phyloP scores from a whole-genome alignment of 2,329 filamentous ascomycete genomes.

The Sclerotinia trifoliorum region DNA sequence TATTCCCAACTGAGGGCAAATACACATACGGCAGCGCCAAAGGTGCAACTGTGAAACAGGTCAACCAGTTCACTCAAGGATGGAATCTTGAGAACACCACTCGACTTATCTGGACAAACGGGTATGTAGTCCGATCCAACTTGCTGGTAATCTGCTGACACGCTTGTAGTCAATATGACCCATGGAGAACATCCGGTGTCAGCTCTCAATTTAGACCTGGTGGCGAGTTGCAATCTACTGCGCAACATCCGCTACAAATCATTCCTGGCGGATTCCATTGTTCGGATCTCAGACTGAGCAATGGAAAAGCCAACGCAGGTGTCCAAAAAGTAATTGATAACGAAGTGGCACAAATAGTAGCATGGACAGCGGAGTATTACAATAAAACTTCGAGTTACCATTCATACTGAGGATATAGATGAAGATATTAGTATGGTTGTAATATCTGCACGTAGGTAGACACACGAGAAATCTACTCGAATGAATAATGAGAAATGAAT shows the following conservation, averaged over 20 bases:
- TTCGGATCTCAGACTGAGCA: slow-evolving; percentile 50
- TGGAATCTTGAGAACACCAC: slow-evolving; percentile 53
- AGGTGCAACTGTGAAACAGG: slow-evolving; percentile 47
- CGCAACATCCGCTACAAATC: slow-evolving; percentile 50
- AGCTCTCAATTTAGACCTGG: slow-evolving; percentile 53
- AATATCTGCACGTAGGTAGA: neutral
- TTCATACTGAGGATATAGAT: neutral
- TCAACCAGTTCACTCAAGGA: slow-evolving; percentile 56
- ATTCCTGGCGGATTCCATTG: slow-evolving; percentile 57
- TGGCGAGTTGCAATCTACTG: slow-evolving; percentile 51
- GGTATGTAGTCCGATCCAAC: slow-evolving; percentile 37
- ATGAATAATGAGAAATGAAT: slow-evolving; percentile 8
- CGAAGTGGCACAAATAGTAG: slow-evolving; percentile 50
- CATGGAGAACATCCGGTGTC: slow-evolving; percentile 56
- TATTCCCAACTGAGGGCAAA: slow-evolving; percentile 53
- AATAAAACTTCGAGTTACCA: neutral
- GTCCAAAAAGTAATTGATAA: slow-evolving; percentile 51
- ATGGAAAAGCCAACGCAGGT: slow-evolving; percentile 48
- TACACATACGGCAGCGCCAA: slow-evolving; percentile 49
- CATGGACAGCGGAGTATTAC: slow-evolving; percentile 53
- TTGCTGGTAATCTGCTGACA: slow-evolving; percentile 17
- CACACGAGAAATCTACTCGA: neutral
- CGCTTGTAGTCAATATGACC: slow-evolving; percentile 50
- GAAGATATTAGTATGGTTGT: slow-evolving; percentile 12
- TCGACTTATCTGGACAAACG: slow-evolving; percentile 58